Evolutionary conservation across 2,329 filamentous ascomycete genomes (phyloP).

Genomic region (Neofusicoccum kwambonambiense): DNA sequence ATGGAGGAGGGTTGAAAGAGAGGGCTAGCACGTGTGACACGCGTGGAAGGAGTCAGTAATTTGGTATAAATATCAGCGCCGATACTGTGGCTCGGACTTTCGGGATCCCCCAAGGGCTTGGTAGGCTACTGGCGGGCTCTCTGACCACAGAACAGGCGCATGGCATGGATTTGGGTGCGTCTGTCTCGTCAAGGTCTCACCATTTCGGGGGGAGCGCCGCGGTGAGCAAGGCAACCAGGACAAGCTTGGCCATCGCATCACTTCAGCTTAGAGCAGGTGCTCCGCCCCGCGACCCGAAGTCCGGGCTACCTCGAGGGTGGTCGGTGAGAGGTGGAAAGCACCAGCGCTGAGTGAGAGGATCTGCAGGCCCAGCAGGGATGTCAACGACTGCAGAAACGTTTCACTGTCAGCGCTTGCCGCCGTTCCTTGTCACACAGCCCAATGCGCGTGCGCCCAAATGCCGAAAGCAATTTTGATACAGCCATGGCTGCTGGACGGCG

Average conservation of each 20-base stretch:
- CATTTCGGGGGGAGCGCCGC: background rate
- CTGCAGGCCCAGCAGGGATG: background rate
- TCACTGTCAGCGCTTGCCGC: conserved; percentile 4
- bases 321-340: background rate
- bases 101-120: background rate
- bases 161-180: background rate
- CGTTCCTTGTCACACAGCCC: background rate
- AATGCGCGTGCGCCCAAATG: background rate
- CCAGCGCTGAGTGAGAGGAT: conserved; percentile 8
- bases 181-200: conserved; percentile 3
- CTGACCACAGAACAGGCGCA: background rate
- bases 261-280: conserved; percentile 9
- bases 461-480: background rate
- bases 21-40: background rate
- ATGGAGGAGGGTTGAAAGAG: background rate
- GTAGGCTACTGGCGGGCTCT: background rate
- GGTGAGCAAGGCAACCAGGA: background rate
- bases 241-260: background rate
- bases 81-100: background rate
- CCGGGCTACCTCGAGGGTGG: background rate
- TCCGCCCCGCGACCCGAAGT: conserved; percentile 15
- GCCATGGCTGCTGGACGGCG: background rate
- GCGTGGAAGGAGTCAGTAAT: background rate
- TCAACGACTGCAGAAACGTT: background rate
- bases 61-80: conserved; percentile 3